phyloP scores from a whole-genome alignment of 495 filamentous ascomycete species.

The Penicillium waksmanii region DNA sequence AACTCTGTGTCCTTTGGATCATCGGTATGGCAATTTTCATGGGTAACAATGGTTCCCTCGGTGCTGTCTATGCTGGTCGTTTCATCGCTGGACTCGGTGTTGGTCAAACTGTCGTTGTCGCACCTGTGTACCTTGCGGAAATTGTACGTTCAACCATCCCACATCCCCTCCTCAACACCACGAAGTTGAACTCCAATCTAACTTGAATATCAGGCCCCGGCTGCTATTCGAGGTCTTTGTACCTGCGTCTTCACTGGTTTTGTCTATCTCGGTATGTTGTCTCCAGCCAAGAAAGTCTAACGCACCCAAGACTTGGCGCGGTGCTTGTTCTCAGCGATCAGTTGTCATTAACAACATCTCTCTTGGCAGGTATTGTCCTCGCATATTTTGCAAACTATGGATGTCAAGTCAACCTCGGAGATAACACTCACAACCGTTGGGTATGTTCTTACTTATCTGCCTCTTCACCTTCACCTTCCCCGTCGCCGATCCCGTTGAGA shows the following conservation, averaged over 20 bases:
- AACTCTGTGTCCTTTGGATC: constrained; percentile 68
- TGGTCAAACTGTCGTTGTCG: constrained; percentile 70
- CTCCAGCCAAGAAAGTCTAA: constrained; percentile 3
- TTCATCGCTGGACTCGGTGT: constrained; percentile 72
- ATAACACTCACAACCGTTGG: constrained; percentile 61
- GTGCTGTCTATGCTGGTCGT: constrained; percentile 66
- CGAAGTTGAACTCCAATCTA: background rate
- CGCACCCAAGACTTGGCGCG: background rate
- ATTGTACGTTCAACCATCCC: constrained; percentile 36
- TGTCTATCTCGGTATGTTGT: constrained; percentile 43
- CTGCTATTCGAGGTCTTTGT: constrained; percentile 66
- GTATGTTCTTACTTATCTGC: constrained; percentile 33
- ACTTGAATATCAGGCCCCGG: constrained; percentile 44
- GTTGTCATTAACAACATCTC: background rate
- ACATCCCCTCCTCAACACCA: background rate
- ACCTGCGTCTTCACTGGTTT: constrained; percentile 68
- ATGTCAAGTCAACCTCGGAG: constrained; percentile 60
- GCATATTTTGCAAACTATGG: constrained; percentile 58
- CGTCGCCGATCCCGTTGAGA: background rate
- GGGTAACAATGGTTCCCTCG: constrained; percentile 60
- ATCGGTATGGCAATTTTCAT: constrained; percentile 71
- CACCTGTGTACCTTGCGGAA: constrained; percentile 54
- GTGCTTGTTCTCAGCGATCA: constrained; percentile 1
- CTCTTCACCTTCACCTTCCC: constrained; percentile 8
- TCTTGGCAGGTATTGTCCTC: constrained; percentile 43